Conservation (phyloP, 1,139 yeast species). For the Saccharomyces hybrid region DNA sequence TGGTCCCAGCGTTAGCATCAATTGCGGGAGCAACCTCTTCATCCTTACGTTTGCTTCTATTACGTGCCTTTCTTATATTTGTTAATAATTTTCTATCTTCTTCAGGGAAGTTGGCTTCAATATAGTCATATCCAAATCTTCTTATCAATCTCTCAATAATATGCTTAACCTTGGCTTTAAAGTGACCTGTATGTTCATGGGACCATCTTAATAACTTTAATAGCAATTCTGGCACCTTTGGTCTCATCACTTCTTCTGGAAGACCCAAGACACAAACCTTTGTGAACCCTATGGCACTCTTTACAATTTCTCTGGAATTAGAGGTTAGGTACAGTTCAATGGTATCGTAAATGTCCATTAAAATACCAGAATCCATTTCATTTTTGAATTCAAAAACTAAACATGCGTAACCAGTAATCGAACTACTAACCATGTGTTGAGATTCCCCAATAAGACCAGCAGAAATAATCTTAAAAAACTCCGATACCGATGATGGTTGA, state of each 20-base stretch:
- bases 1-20: conserved; percentile 9
- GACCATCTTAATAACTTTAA: conserved; percentile 83
- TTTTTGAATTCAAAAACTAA: conserved; percentile 79
- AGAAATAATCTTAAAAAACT: conserved; percentile 85
- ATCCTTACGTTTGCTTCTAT: conserved; percentile 69
- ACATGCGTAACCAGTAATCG: conserved; percentile 85
- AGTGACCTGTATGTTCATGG: conserved; percentile 91
- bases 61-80: conserved; percentile 79
- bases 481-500: conserved; percentile 56
- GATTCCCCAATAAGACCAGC: conserved; percentile 95
- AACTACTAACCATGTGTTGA: conserved; percentile 94
- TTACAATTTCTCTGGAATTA: conserved; percentile 86
- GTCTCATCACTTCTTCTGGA: conserved; percentile 70
- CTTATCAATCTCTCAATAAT: conserved; percentile 85
- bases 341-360: conserved; percentile 76
- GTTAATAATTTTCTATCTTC: conserved; percentile 75
- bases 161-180: conserved; percentile 87
- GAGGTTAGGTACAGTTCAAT: conserved; percentile 87
- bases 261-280: conserved; percentile 82
- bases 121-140: conserved; percentile 75
- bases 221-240: conserved; percentile 59
- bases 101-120: conserved; percentile 80
- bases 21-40: conserved; percentile 27
- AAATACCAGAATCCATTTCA: conserved; percentile 45
- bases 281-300: conserved; percentile 88